Base-by-base conservation (phyloP, 352 stramenopile species). In the Phytophthora sansomeana region DNA sequence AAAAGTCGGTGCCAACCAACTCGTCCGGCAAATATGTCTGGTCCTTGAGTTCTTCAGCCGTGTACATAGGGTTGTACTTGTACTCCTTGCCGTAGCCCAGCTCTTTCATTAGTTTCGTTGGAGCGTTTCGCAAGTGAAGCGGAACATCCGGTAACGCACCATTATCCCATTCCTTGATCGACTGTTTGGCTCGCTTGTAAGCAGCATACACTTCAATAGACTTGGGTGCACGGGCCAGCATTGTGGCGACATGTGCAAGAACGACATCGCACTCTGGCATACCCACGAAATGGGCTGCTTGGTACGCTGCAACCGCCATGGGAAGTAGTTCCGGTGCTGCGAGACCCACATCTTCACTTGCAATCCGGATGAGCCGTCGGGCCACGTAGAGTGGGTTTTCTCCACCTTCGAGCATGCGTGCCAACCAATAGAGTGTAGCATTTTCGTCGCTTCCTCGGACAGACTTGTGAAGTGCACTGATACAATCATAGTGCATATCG, bases 191-290 rank as follows among this genome's bases (percentile, higher is more conserved):
- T 4, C 77, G 70, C n/a, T 93, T 92, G 77, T 95, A 95, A 2
- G 89, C 86, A 44, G 77, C 77, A 69, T 95, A 93, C 32, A 93
- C 74, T 51, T 97, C 89, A 44, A 96, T 85, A 1, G 83, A 93
- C 63, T 97, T 96, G 5, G 85, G 81, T 1, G 89, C 85, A 28
- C 89, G 79, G n/a, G 89, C 89, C 28, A 97, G 50, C 65, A 91
- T 84, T 16, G 77, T 90, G 10, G 86, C 84, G 57, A 87, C 92
- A 58, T 97, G 87, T 6, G 85, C 85, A 11, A 97, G 73, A 24
- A 89, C 80, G 9, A 95, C 81, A 39, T 95, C 84, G 54, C 89
- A 97, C 58, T 97, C 89, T 5, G 89, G 89, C 86, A 97, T 94
- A 7, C 89, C 89, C 10, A 94, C 47, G 44, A 85, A 89, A 33